These are phyloP conservation scores for Grosmannia clavigera DNA, from an alignment of 2,329 filamentous ascomycete species.

Conservation along the genomic window DNA sequence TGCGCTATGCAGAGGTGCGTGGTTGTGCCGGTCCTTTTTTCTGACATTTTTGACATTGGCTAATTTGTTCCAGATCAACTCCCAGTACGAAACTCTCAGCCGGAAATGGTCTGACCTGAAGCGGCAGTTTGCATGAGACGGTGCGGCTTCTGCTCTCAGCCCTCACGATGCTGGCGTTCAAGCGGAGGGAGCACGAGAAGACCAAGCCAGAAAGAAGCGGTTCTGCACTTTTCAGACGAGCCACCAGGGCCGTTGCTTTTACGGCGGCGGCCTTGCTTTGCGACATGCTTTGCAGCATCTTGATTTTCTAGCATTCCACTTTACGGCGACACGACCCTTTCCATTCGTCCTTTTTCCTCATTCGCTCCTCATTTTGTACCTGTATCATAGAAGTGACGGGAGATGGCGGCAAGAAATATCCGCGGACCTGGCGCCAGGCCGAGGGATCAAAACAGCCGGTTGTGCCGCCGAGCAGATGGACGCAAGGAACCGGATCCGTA, in stretches of 20 bases:
- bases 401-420: too few species aligned
- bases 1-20: conserved; percentile 88
- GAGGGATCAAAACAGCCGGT: too few species aligned
- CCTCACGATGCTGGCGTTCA: background rate
- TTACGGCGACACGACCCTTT: background rate
- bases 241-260: too few species aligned
- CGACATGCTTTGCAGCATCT: too few species aligned
- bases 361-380: background rate
- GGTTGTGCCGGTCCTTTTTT: background rate
- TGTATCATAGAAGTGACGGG: too few species aligned
- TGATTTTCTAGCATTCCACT: background rate
- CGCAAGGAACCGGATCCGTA: too few species aligned
- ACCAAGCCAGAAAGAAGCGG: background rate
- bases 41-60: background rate
- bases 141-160: background rate
- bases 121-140: conserved; percentile 33
- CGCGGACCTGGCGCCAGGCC: too few species aligned
- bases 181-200: background rate
- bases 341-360: too few species aligned
- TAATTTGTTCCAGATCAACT: conserved; percentile 45
- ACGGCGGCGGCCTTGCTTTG: too few species aligned
- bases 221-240: too few species aligned
- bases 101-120: conserved; percentile 69
- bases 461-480: too few species aligned
- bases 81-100: conserved; percentile 57